These are phyloP conservation scores for Talaromyces atroroseus DNA, from an alignment of 2,329 filamentous ascomycete genomes.

Conservation along the genomic window DNA sequence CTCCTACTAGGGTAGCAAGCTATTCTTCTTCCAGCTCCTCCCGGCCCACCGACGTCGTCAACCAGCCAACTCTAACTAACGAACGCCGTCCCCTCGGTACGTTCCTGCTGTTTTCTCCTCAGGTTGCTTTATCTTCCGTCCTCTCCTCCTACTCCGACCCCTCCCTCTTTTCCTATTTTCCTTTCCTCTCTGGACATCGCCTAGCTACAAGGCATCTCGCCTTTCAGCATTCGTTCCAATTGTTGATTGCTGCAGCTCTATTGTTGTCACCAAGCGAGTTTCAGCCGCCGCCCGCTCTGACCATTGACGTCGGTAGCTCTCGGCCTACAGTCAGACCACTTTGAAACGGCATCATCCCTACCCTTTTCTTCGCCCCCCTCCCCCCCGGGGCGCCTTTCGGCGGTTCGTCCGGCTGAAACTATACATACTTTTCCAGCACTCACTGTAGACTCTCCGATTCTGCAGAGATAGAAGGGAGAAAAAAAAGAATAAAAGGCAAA, in stretches of 20 bases:
- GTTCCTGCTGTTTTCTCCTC: background rate
- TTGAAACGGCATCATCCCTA: background rate
- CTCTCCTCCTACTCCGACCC: background rate
- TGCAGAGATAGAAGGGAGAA: background rate
- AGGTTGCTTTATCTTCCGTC: background rate
- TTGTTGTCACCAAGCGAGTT: background rate
- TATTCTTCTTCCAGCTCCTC: background rate
- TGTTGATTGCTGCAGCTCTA: background rate
- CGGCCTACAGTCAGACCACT: background rate
- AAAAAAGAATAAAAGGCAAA: background rate
- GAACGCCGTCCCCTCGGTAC: background rate
- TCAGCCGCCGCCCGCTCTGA: background rate
- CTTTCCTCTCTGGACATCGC: background rate
- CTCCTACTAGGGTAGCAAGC: background rate
- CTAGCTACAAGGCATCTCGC: background rate
- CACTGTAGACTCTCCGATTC: background rate
- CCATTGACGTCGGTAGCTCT: slow-evolving; percentile 3
- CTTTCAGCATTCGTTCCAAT: background rate
- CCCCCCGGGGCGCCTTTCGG: too few relatives aligned
- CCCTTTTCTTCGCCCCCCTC: background rate
- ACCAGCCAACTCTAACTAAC: background rate
- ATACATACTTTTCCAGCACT: background rate
- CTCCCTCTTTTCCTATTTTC: background rate
- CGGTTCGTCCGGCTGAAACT: background rate
- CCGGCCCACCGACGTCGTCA: too few relatives aligned